Evolutionary conservation across 176 grass and related monocot species (phyloP), one percentile per base, ranked within the genome.

Genomic region (Canna indica): DNA sequence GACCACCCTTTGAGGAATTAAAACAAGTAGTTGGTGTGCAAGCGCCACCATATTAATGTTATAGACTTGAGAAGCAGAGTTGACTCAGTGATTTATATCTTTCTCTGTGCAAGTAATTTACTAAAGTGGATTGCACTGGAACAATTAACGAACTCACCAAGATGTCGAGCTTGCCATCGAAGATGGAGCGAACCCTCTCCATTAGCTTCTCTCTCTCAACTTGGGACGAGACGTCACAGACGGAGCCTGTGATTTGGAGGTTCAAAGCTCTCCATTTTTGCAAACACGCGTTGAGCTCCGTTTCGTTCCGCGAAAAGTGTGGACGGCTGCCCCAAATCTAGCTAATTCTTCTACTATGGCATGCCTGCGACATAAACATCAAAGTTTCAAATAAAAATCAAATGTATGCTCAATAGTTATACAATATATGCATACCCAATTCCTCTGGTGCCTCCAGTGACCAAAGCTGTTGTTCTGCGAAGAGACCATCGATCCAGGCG

Each of bases 331-430:
- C 33, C 85, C 85, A 7, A 81, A 54, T 4, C 66, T 71, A 1
- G 70, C 78, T 26, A 88, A 27, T 70, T 84, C 81, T 68, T 88
- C 81, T 29, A 88, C 75, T 25, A 84, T 78, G 7, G 85, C 81
- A 29, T 54, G 65, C 78, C 80, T 82, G 33, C 16, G 58, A 30
- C 7, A n/a, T 56, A 22, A 24, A 56, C 22, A 7, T 25, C 3
- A 7, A 67, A 1, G 31, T 67, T 15, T 68, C 4, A 41, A 68
- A 68, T 44, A 2, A 25, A 3, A 3, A 18, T 24, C 36, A 68
- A 41, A 42, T 14, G 10, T 20, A 44, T 30, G 12, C 1, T n/a
- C n/a, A n/a, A n/a, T n/a, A n/a, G 36, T 36, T 36, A 39, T 0
- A 3, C 16, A 22, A 67, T 22, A 42, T 15, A 24, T 36, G 17